Evolutionary conservation across 2,329 filamentous ascomycete species (phyloP), one percentile per base, ranked within the genome.

Genomic region (Colletotrichum spinosum): DNA sequence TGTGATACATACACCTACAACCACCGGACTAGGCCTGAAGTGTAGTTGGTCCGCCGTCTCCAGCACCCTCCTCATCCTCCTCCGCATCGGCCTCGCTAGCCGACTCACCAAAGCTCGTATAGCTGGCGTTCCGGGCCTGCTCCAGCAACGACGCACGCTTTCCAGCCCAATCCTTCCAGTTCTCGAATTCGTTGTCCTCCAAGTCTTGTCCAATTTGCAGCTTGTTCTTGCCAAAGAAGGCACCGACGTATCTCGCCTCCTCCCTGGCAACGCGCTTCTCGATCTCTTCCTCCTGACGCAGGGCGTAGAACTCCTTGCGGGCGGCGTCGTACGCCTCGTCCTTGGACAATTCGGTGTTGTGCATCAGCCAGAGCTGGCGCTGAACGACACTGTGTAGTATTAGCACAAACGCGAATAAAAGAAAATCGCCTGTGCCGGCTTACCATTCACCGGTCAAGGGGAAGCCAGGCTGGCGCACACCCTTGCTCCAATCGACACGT

Each of bases 271-370:
- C 86, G 71, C 94, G 89, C 70, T 88, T 86, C 80, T 95, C 89
- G 52, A 97, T 87, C 69, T 97, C 94, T 72, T 97, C 90, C 65
- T 88, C 84, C 71, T 97, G 91, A 65, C 96, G 91, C 68, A 95
- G 80, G 50, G 86, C 83, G 81, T 99, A 99, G 80, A 98, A 97
- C 77, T 99, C 95, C 70, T 90, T 90, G 65, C 96, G 92, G 8
- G 92, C 94, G 60, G 84, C 81, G 78, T 98, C 95, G 81, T 99
- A 99, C 38, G 96, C 94, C 70, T 87, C 78, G 45, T 85, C 82
- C 75, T 87, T 87, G 54, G 83, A 85, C 75, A 92, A 84, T 56
- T 82, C 81, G 8, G 83, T 72, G 69, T 88, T 88, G 58, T 92
- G 79, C 82, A 97, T 92, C 67, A 98, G 85, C 87, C 90, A 97